These are phyloP conservation scores for Panicum hallii DNA, from an alignment of 202 grass and related monocot genomes.

Conservation along the genomic window DNA sequence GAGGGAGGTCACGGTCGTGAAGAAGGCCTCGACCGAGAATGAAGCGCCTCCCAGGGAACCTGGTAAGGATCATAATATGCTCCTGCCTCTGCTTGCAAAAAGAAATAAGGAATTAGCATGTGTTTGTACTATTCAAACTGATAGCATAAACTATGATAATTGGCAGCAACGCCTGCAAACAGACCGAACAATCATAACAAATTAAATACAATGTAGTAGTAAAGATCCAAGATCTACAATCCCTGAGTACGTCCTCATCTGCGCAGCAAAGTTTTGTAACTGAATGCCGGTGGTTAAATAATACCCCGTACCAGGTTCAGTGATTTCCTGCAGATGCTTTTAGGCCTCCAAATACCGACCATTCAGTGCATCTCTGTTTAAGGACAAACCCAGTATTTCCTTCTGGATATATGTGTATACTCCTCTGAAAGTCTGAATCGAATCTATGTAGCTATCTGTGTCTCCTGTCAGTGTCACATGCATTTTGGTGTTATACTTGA, in stretches of 20 bases:
- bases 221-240: conserved; percentile 36
- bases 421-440: conserved; percentile 18
- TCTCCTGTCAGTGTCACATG: conserved; percentile 34
- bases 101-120: conserved; percentile 20
- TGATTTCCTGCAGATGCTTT: conserved; percentile 33
- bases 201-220: neutral
- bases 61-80: conserved; percentile 50
- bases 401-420: conserved; percentile 39
- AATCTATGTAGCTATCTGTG: conserved; percentile 39
- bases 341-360: conserved; percentile 5
- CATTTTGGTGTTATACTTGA: conserved; percentile 17
- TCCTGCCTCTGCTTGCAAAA: conserved; percentile 18
- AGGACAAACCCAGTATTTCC: conserved; percentile 39
- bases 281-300: conserved; percentile 5
- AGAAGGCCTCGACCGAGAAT: neutral
- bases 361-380: conserved; percentile 36
- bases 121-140: conserved; percentile 12
- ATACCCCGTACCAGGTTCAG: neutral
- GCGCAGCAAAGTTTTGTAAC: conserved; percentile 7
- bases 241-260: conserved; percentile 5
- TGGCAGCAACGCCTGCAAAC: conserved; percentile 1
- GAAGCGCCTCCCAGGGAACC: conserved; percentile 19
- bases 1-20: neutral
- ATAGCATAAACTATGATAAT: conserved; percentile 16
- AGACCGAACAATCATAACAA: neutral